Evolutionary conservation across 805 yeast species (phyloP).

Genomic region (Saccharomyces mikatae): DNA sequence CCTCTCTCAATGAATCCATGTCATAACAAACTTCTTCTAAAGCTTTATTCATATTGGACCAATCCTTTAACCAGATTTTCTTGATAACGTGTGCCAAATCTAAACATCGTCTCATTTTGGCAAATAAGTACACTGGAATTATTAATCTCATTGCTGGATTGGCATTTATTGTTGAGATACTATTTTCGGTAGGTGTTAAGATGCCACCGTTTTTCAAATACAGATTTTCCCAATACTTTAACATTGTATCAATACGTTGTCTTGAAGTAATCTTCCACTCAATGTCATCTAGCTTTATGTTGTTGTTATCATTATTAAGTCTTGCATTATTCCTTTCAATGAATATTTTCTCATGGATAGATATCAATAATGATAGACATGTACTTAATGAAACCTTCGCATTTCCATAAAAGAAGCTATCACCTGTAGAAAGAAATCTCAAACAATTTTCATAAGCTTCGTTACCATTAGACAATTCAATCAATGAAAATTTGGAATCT

Average conservation of each 20-base stretch:
- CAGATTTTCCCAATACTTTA: slow-evolving; percentile 61
- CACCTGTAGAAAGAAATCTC: slow-evolving; percentile 38
- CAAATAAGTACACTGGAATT: slow-evolving; percentile 57
- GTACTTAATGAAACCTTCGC: slow-evolving; percentile 33
- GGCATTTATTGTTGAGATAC: slow-evolving; percentile 34
- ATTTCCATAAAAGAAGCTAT: slow-evolving; percentile 27
- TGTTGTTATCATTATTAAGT: slow-evolving; percentile 18
- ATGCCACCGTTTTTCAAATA: slow-evolving; percentile 59
- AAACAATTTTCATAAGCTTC: slow-evolving; percentile 40
- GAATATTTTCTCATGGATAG: slow-evolving; percentile 60
- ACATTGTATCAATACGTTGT: slow-evolving; percentile 48
- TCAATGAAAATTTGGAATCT: slow-evolving; percentile 47
- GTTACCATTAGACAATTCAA: slow-evolving; percentile 48
- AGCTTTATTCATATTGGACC: slow-evolving; percentile 55
- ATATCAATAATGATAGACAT: slow-evolving; percentile 48
- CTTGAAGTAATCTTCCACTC: slow-evolving; percentile 60
- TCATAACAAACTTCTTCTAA: slow-evolving; percentile 42
- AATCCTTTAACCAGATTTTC: slow-evolving; percentile 56
- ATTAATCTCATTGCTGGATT: slow-evolving; percentile 55
- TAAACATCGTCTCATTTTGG: slow-evolving; percentile 58
- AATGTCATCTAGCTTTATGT: slow-evolving; percentile 41
- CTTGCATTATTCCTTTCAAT: slow-evolving; percentile 37
- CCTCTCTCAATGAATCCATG: slow-evolving; percentile 57
- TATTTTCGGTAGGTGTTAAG: slow-evolving; percentile 40
- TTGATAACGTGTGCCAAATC: slow-evolving; percentile 54